These are phyloP conservation scores for Penicillium nucicola DNA, from an alignment of 495 filamentous ascomycete genomes.

Conservation along the genomic window DNA sequence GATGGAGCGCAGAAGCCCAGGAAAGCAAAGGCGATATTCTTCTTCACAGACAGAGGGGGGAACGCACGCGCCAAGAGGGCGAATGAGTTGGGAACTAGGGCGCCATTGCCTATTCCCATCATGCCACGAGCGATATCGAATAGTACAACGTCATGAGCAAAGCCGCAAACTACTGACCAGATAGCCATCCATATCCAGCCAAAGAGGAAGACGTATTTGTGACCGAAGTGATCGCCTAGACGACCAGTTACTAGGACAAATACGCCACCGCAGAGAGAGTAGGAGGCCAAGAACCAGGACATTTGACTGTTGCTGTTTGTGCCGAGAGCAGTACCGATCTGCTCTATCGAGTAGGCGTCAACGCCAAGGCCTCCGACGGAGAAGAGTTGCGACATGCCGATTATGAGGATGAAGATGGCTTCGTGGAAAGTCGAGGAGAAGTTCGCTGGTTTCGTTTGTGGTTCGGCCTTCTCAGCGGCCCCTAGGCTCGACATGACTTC, in stretches of 20 bases:
- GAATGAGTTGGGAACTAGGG: conserved; percentile 55
- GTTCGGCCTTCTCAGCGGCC: not conserved
- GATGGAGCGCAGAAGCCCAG: conserved; percentile 57
- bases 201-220: conserved; percentile 50
- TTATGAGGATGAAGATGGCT: conserved; percentile 21
- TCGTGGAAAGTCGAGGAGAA: conserved; percentile 16
- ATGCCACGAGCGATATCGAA: conserved; percentile 56
- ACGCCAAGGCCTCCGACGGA: conserved; percentile 21
- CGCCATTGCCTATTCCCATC: conserved; percentile 54
- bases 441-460: not conserved
- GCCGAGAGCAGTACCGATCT: conserved; percentile 17
- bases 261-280: conserved; percentile 53
- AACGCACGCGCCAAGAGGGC: conserved; percentile 56
- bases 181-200: conserved; percentile 53
- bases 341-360: conserved; percentile 19
- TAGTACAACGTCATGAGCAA: conserved; percentile 35
- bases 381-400: conserved; percentile 27
- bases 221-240: conserved; percentile 52
- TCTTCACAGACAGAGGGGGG: conserved; percentile 38
- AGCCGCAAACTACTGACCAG: conserved; percentile 46
- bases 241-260: conserved; percentile 57
- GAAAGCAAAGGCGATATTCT: conserved; percentile 57
- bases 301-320: conserved; percentile 21
- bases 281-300: conserved; percentile 52
- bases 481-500: not conserved